Conservation (phyloP, 108 stramenopile species). For the Pinguiococcus pyrenoidosus region DNA sequence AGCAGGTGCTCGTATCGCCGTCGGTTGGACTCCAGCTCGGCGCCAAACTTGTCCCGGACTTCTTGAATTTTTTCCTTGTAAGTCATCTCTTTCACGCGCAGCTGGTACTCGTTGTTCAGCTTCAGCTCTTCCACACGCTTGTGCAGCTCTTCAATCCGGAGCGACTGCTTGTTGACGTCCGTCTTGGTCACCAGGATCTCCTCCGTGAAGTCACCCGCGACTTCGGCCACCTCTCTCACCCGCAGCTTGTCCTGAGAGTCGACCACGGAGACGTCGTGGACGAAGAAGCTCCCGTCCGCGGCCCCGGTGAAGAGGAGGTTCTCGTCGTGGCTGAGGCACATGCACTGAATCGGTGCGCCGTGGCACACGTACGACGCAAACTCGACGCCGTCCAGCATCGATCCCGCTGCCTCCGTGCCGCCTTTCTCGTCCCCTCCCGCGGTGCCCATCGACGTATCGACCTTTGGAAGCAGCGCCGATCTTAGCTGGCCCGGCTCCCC, state of each 20-base stretch:
- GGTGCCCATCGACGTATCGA: not conserved
- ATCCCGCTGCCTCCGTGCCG: no score
- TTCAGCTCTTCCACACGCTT: constrained; percentile 24
- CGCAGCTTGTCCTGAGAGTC: constrained; percentile 15
- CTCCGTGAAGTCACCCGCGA: constrained; percentile 17
- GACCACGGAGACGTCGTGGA: constrained; percentile 12
- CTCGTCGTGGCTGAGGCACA: constrained; percentile 11
- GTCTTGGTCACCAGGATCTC: constrained; percentile 15
- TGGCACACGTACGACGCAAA: constrained; percentile 11
- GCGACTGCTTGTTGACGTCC: constrained; percentile 12
- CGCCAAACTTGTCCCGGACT: constrained; percentile 27
- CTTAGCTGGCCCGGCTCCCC: not conserved
- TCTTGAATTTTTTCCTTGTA: constrained; percentile 26
- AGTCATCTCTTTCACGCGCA: constrained; percentile 34
- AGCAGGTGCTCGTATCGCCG: constrained; percentile 25
- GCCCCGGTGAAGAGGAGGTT: constrained; percentile 12
- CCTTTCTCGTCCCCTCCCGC: not conserved
- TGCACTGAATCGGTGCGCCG: constrained; percentile 6
- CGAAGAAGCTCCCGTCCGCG: constrained; percentile 9
- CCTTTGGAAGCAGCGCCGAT: not conserved
- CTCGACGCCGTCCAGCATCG: no score
- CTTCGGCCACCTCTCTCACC: constrained; percentile 8
- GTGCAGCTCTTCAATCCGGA: constrained; percentile 13
- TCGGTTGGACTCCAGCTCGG: constrained; percentile 19
- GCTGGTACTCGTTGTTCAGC: constrained; percentile 35